Evolutionary conservation across 306 rosid genomes (phyloP).

Genomic region (Alnus glutinosa): DNA sequence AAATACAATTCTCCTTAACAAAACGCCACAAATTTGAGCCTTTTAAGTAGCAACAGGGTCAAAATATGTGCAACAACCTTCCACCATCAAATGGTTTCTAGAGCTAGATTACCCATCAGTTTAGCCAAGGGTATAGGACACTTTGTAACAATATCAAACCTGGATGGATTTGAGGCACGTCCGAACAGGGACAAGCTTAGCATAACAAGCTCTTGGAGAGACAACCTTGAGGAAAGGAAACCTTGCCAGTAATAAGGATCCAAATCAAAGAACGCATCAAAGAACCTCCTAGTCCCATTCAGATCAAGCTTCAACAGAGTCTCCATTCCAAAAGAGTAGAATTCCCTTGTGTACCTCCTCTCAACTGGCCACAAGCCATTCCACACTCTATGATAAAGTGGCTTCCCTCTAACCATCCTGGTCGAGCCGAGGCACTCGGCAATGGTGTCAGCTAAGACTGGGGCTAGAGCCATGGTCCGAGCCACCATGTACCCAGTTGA

Average conservation of each 20-base stretch:
- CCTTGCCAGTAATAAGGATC: constrained; percentile 80
- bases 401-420: constrained; percentile 78
- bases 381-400: constrained; percentile 60
- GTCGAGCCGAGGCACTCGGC: constrained; percentile 76
- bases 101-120: constrained; percentile 67
- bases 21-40: too few relatives aligned
- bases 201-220: constrained; percentile 46
- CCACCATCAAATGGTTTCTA: constrained; percentile 47
- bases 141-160: constrained; percentile 70
- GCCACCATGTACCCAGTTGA: constrained; percentile 90
- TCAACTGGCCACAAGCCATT: constrained; percentile 77
- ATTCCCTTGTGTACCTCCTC: constrained; percentile 55
- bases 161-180: constrained; percentile 60
- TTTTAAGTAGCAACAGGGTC: too few relatives aligned
- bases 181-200: constrained; percentile 62
- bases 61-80: not conserved
- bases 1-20: not conserved
- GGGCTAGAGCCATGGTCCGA: constrained; percentile 59
- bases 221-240: constrained; percentile 75
- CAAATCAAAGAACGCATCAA: constrained; percentile 81
- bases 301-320: constrained; percentile 78
- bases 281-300: constrained; percentile 66
- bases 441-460: constrained; percentile 50
- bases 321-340: constrained; percentile 87
- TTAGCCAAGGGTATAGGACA: constrained; percentile 72